Evolutionary conservation across 345 rosid genomes (phyloP), one percentile per base, ranked within the genome.

Genomic region (Eucalyptus curtisii): DNA sequence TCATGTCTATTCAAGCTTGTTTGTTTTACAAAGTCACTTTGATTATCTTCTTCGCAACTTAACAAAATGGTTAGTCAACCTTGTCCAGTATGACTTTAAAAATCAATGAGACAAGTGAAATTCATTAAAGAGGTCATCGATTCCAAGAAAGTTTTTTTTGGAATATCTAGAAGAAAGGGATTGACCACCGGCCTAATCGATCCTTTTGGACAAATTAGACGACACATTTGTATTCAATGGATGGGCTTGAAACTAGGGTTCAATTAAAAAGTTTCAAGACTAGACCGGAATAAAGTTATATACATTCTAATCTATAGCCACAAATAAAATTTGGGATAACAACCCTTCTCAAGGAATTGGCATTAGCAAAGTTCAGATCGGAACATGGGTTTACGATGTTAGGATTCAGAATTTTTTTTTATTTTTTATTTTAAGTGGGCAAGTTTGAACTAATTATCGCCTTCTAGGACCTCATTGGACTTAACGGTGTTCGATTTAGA

Each of bases 161-260:
- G 5, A 20, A 24, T 44, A 76, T 76, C 5, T 76, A 76, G 9
- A 37, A 37, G 15, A 76, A 20, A 20, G 14, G 15, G 15, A 4
- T 37, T 13, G 4, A 20, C 45, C 82, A 5, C 0, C 37, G 2
- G 5, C 45, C 47, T 76, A 40, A 3, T 5, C 9, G 0, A 10
- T 76, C 27, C 13, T 76, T 37, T 37, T 20, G 27, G 8, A 37
- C 47, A 76, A 44, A 24, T 20, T 76, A 40, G 82, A 20, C 3
- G 2, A 37, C 8, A 1, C 44, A 33, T 68, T 55, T 24, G 13
- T 22, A 10, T 55, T 0, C 3, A 55, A 55, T 66, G 40, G 40
- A 66, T 66, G 6, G 40, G 40, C 40, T 14, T 66, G 76, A 66
- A 66, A 66, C 1, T 3, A 3, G 4, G 42, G 10, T n/a, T 1